phyloP scores from a whole-genome alignment of 768 basidiomycete species.

The Russula ochroleuca region DNA sequence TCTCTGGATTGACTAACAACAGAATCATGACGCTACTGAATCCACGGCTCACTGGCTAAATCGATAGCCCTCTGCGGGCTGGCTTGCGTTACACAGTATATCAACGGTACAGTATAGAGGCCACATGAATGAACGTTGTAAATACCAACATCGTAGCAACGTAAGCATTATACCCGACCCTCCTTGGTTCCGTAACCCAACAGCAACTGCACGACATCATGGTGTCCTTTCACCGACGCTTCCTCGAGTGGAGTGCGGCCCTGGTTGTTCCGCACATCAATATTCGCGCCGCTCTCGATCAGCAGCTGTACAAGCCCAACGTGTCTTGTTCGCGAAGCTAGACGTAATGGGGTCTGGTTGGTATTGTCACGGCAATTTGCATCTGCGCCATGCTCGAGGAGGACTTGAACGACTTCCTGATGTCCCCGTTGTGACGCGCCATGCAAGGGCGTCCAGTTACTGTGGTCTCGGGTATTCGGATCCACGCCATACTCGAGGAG shows the following conservation, averaged over 20 bases:
- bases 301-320: not conserved
- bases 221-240: not conserved
- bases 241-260: not conserved
- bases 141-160: no score
- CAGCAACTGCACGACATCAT: not conserved
- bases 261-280: not conserved
- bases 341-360: not conserved
- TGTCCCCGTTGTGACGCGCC: not conserved
- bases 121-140: no score
- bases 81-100: no score
- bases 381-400: not conserved
- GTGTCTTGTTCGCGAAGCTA: not conserved
- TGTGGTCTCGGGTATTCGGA: not conserved
- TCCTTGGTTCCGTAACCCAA: not conserved
- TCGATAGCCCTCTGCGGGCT: not conserved
- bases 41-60: not conserved
- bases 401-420: not conserved
- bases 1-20: no score
- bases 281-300: not conserved
- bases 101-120: no score
- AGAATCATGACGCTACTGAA: no score
- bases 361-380: not conserved
- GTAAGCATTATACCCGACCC: no score
- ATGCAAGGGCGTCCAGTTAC: not conserved
- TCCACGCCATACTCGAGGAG: not conserved